These are phyloP conservation scores for Powellomyces hirtus DNA, from an alignment of 192 early-diverging fungal species.

Conservation along the genomic window DNA sequence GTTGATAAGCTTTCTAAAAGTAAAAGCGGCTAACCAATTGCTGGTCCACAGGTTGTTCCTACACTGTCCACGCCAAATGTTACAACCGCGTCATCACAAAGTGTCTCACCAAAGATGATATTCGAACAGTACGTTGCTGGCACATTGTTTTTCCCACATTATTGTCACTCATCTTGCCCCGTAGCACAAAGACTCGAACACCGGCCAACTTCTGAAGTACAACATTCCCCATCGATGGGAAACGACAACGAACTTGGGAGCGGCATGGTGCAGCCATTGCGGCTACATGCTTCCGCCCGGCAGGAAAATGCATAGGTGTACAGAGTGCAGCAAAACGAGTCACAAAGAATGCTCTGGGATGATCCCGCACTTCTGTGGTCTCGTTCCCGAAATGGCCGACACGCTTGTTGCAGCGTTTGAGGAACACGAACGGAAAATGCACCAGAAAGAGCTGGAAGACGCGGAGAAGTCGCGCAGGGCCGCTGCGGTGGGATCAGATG, in stretches of 20 bases:
- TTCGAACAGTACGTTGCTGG: conserved; percentile 21
- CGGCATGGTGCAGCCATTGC: conserved; percentile 96
- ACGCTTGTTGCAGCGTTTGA: conserved; percentile 45
- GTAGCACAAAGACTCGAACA: conserved; percentile 67
- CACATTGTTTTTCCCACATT: neutral
- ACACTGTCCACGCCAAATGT: conserved; percentile 87
- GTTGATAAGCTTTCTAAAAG: neutral
- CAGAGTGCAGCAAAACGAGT: conserved; percentile 37
- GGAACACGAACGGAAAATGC: conserved; percentile 36
- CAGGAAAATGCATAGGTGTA: conserved; percentile 35
- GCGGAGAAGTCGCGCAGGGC: conserved; percentile 34
- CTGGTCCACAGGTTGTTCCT: conserved; percentile 76
- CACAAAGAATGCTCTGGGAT: conserved; percentile 43
- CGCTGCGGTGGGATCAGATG: neutral
- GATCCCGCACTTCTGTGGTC: conserved; percentile 48
- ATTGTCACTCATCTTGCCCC: neutral
- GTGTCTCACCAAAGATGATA: conserved; percentile 65
- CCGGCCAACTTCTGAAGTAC: conserved; percentile 70
- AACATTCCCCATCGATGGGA: conserved; percentile 96
- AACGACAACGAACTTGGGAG: conserved; percentile 72
- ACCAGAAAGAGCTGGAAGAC: conserved; percentile 45
- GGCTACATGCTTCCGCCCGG: conserved; percentile 67
- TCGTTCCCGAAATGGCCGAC: conserved; percentile 41
- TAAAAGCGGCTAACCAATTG: neutral
- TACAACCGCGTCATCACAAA: conserved; percentile 85